These are phyloP conservation scores for Blastobotrys buckinghamii DNA, from an alignment of 1,139 yeast genomes.

Conservation along the genomic window DNA sequence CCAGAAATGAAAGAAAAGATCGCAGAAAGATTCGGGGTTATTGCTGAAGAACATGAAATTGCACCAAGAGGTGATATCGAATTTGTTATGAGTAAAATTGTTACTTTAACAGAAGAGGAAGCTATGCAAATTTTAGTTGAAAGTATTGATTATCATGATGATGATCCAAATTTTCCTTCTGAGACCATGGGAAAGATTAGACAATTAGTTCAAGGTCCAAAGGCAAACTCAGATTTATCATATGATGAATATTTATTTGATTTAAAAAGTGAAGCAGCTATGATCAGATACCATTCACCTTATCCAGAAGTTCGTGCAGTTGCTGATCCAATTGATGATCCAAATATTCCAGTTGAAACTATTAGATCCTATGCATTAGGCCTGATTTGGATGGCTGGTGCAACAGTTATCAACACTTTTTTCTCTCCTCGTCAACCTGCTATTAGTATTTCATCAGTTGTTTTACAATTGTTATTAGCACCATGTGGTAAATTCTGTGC, in stretches of 20 bases:
- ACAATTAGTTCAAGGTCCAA: constrained; percentile 23
- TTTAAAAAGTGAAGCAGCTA: constrained; percentile 22
- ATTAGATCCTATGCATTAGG: constrained; percentile 50
- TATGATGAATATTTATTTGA: constrained; percentile 21
- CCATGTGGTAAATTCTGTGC: constrained; percentile 33
- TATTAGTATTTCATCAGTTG: constrained; percentile 42
- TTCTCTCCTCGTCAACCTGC: constrained; percentile 49
- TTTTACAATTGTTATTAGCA: constrained; percentile 51
- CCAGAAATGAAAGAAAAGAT: constrained; percentile 4
- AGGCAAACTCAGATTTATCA: constrained; percentile 11
- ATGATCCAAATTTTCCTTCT: constrained; percentile 47
- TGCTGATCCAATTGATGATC: constrained; percentile 37
- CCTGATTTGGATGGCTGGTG: constrained; percentile 47
- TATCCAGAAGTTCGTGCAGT: constrained; percentile 59
- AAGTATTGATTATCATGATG: constrained; percentile 39
- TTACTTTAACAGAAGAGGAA: constrained; percentile 36
- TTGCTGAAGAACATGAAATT: constrained; percentile 7
- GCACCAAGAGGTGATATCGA: constrained; percentile 16
- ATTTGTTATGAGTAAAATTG: constrained; percentile 39
- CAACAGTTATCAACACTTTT: constrained; percentile 51
- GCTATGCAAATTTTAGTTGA: constrained; percentile 40
- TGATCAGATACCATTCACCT: constrained; percentile 49
- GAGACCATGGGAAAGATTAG: constrained; percentile 33
- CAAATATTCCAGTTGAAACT: constrained; percentile 43
- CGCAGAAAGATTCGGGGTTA: neutral